Evolutionary conservation across 352 stramenopile genomes (phyloP), one percentile per base, ranked within the genome.

Genomic region (Phytophthora aleatoria): DNA sequence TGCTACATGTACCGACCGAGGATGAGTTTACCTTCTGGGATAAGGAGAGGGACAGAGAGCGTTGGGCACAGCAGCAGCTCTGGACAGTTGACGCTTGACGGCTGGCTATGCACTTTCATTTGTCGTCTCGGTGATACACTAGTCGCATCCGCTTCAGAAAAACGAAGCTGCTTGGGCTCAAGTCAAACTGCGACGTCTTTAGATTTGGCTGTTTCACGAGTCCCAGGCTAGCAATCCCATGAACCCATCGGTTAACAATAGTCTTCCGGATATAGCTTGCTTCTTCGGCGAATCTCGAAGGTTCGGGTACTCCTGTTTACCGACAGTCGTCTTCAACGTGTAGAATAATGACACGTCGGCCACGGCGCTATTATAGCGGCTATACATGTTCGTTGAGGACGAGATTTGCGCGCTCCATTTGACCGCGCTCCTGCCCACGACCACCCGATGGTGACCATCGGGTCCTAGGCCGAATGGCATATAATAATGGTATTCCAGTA

Each of bases 41-140:
- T 68, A 57, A 68, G 60, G 52, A 67, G 54, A 43, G 61, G 61
- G 53, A 56, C 53, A 60, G 58, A 66, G 58, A 60, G 58, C 33
- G 61, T 64, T 64, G 61, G 52, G 60, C 61, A 59, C 61, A 65
- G 45, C 43, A 43, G 42, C 54, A 26, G 12, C 24, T 27, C 57
- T 64, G 44, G 51, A 67, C 44, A 50, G 31, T 51, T 42, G 27
- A 45, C 12, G 42, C 42, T 48, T 42, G 20, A 30, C 57, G 49
- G 26, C 43, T 39, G 57, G 60, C 60, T 58, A 38, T 69, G 54
- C 45, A 30, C 52, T 11, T 15, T n/a, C 48, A 31, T 2, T 54
- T 20, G 33, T 48, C 24, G 35, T 64, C 38, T 64, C 54, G 61
- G 61, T 69, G 61, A 64, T 69, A 64, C 61, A 63, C 12, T 20